phyloP scores from a whole-genome alignment of 1,284 basidiomycete genomes.

The Sporisorium scitamineum region DNA sequence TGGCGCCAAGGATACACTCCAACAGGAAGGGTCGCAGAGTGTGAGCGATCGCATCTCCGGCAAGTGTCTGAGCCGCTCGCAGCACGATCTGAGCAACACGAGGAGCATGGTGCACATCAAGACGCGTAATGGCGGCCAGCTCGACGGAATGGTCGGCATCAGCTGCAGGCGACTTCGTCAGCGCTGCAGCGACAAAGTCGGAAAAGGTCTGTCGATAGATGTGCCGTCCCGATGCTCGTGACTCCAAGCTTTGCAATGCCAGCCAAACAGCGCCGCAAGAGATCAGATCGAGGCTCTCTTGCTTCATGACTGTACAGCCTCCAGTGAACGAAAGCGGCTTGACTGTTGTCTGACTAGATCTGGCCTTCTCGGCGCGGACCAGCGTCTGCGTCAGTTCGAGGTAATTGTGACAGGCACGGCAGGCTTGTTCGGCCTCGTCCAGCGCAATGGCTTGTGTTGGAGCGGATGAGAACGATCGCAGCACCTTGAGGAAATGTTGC shows the following conservation, averaged over 20 bases:
- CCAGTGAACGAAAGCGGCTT: neutral
- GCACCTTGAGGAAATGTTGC: constrained; percentile 20
- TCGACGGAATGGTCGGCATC: constrained; percentile 1
- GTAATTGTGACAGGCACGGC: constrained; percentile 31
- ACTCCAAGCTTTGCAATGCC: constrained; percentile 20
- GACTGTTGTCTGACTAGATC: neutral
- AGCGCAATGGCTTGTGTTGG: constrained; percentile 25
- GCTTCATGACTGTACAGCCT: neutral
- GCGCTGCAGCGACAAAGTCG: constrained; percentile 31
- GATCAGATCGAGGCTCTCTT: constrained; percentile 23
- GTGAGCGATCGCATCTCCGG: constrained; percentile 5
- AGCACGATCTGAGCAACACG: constrained; percentile 26
- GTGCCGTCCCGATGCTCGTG: constrained; percentile 25
- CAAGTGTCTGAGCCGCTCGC: constrained; percentile 3
- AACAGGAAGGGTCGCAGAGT: constrained; percentile 24
- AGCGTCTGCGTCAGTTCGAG: constrained; percentile 16
- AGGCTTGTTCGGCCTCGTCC: constrained; percentile 34
- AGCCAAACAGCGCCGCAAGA: constrained; percentile 28
- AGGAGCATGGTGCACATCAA: constrained; percentile 19
- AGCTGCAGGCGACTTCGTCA: neutral
- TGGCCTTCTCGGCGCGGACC: neutral
- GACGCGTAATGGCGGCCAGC: constrained; percentile 29
- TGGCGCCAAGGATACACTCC: constrained; percentile 24
- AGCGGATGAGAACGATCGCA: constrained; percentile 19
- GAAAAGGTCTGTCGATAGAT: constrained; percentile 26